Conservation (phyloP, 345 rosid species). For the Anastatica hierochuntica region DNA sequence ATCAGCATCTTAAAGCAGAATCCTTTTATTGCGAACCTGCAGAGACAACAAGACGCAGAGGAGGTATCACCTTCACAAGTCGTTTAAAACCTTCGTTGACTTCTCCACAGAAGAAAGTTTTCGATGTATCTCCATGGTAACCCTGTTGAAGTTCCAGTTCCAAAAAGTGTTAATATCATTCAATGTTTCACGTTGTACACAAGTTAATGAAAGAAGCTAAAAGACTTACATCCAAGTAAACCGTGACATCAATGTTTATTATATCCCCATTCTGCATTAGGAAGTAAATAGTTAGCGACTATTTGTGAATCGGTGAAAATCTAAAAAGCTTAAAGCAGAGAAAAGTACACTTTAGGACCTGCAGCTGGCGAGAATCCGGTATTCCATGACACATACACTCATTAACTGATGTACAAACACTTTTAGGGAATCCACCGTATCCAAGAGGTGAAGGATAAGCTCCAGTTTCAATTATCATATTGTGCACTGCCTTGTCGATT, state of each 20-base stretch:
- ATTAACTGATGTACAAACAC: constrained; percentile 89
- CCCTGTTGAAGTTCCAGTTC: constrained; percentile 38
- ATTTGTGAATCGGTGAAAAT: background rate
- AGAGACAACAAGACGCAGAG: background rate
- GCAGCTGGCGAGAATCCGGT: constrained; percentile 95
- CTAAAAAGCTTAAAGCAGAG: constrained; percentile 3
- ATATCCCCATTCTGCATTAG: constrained; percentile 79
- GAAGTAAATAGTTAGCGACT: constrained; percentile 5
- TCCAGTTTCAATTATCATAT: constrained; percentile 86
- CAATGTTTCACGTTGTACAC: background rate
- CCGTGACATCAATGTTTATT: constrained; percentile 86
- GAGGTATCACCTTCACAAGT: constrained; percentile 53
- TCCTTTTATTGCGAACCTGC: background rate
- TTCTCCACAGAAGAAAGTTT: constrained; percentile 74
- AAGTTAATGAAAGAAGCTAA: background rate
- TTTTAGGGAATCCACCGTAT: constrained; percentile 90
- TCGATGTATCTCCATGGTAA: constrained; percentile 96
- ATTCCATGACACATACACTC: constrained; percentile 98
- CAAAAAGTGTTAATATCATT: background rate
- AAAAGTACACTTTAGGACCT: constrained; percentile 36
- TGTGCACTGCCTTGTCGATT: constrained; percentile 86
- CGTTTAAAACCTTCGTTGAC: constrained; percentile 41
- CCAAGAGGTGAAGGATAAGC: constrained; percentile 99
- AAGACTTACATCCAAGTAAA: constrained; percentile 70
- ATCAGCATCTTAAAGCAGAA: background rate